Evolutionary conservation across 202 grass and related monocot species (phyloP), one percentile per base, ranked within the genome.

Genomic region (Elaeis oleifera): DNA sequence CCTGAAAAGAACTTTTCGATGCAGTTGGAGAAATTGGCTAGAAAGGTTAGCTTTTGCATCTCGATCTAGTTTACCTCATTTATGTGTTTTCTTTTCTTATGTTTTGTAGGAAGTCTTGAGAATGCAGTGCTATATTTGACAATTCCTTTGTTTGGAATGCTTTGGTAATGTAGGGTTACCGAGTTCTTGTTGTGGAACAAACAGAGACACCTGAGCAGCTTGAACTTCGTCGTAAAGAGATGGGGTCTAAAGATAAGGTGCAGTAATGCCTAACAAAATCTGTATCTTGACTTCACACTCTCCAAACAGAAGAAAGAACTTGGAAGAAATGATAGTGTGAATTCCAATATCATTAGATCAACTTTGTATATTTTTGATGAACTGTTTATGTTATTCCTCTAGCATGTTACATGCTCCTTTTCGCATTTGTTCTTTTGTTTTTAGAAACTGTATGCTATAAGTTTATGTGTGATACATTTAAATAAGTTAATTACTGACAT

Each of bases 211-310:
- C 91, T 3, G 81, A 84, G 4, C 91, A 91, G 74, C 87, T 96
- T 76, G 87, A 89, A 26, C 61, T 88, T 71, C 87, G 91, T 16
- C 87, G 91, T 17, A 96, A 88, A 71, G 73, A 81, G 71, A 83
- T 68, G 76, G 91, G 91, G 39, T 73, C 80, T 67, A 96, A 96
- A 83, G 91, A 96, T 65, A 96, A 96, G 87, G 91, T 96, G 76
- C 72, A 67, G 36, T 54, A 60, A 50, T 23, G 20, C 16, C 23
- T 54, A 29, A 24, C 3, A 11, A 44, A 11, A 44, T 44, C 36
- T 44, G 8, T 31, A 31, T 31, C 28, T 31, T 1, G 28, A 4
- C 5, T 31, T 6, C 28, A 31, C 28, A 31, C 5, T 31, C 5
- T 31, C 28, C 28, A 31, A 31, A 31, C 28, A 31, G 28, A 31